A percentile compares a stretch with the other conserved stretches of the same genome.
These are phyloP conservation scores for Pisolithus albus DNA, from an alignment of 768 basidiomycete species.

Conservation along the genomic window DNA sequence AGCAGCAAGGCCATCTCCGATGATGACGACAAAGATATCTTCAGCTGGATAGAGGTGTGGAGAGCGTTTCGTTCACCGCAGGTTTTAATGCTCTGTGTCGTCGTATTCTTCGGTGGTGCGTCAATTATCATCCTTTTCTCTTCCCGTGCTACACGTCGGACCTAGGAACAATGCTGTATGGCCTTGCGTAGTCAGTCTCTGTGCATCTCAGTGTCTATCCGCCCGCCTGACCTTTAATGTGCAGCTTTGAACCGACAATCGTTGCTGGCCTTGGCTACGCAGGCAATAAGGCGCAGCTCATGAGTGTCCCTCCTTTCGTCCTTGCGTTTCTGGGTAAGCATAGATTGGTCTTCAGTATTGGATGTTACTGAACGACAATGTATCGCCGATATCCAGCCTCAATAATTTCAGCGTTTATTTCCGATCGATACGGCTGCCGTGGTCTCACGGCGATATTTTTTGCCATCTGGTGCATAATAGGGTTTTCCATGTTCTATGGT, in stretches of 20 bases:
- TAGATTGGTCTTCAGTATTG: slow-evolving; percentile 9
- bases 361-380: slow-evolving; percentile 32
- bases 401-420: too few relatives aligned
- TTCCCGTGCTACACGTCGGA: not conserved
- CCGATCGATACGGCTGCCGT: too few relatives aligned
- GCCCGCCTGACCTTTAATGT: slow-evolving; percentile 29
- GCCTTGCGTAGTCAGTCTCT: slow-evolving; percentile 19
- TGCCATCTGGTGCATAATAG: slow-evolving; percentile 37
- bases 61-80: slow-evolving; percentile 31
- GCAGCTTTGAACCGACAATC: too few relatives aligned
- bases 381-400: slow-evolving; percentile 12
- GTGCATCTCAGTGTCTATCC: slow-evolving; percentile 14
- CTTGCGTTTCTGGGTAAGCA: too few relatives aligned
- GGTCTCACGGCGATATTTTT: too few relatives aligned
- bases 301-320: too few relatives aligned
- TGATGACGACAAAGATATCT: slow-evolving; percentile 39
- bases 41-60: slow-evolving; percentile 52
- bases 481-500: slow-evolving; percentile 53
- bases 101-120: slow-evolving; percentile 49
- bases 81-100: slow-evolving; percentile 42
- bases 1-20: slow-evolving; percentile 27
- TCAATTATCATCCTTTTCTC: slow-evolving; percentile 5
- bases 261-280: too few relatives aligned
- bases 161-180: slow-evolving; percentile 12
- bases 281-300: too few relatives aligned